Percentiles rank a stretch among this genome's conserved stretches.
Evolutionary conservation across 495 filamentous ascomycete species (phyloP).

Genomic region (Talaromyces adpressus): DNA sequence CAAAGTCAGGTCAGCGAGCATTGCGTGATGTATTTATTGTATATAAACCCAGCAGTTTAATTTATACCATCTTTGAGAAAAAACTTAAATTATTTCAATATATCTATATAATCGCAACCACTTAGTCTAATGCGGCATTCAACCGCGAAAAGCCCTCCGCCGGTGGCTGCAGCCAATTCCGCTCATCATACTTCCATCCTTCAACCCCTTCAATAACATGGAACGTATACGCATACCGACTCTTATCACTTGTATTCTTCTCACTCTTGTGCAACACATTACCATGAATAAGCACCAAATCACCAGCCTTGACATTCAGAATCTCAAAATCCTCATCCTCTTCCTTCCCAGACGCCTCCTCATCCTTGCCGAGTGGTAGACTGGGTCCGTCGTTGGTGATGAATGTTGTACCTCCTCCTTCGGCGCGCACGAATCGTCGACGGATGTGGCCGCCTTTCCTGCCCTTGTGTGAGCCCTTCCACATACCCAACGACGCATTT

Average conservation of each 20-base stretch:
- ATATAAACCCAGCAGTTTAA: background rate
- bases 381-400: constrained; percentile 36
- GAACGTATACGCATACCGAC: constrained; percentile 94
- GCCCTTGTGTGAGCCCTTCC: constrained; percentile 64
- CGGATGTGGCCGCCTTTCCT: constrained; percentile 41
- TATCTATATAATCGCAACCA: too few relatives aligned
- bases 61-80: background rate
- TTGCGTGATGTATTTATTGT: background rate
- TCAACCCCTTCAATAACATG: constrained; percentile 89
- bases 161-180: constrained; percentile 90
- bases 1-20: background rate
- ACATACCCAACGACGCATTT: constrained; percentile 86
- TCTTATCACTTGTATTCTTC: constrained; percentile 75
- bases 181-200: constrained; percentile 64
- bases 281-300: constrained; percentile 89
- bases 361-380: constrained; percentile 39
- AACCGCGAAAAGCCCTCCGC: constrained; percentile 59
- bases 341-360: constrained; percentile 21
- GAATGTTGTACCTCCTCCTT: constrained; percentile 49
- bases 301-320: constrained; percentile 78
- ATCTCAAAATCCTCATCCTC: constrained; percentile 52
- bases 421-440: constrained; percentile 67
- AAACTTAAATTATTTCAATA: too few relatives aligned
- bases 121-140: constrained; percentile 5
- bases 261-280: constrained; percentile 96